These are phyloP conservation scores for Onygenales sp. DNA, from an alignment of 2,329 filamentous ascomycete species.

Conservation along the genomic window DNA sequence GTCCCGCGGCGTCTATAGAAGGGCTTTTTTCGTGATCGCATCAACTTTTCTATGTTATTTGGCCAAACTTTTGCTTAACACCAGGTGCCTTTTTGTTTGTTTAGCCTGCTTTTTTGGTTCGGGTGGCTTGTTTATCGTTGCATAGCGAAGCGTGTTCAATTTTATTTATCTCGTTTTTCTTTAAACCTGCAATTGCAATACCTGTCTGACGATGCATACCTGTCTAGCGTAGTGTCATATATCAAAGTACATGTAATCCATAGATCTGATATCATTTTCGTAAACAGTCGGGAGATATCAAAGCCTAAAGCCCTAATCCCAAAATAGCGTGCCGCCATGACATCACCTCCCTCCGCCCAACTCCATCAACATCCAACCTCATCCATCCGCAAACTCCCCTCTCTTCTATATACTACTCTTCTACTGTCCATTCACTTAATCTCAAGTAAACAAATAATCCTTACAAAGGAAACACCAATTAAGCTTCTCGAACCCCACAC, in stretches of 20 bases:
- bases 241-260: too few species aligned
- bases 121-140: neutral
- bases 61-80: neutral
- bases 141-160: conserved; percentile 2
- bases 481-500: neutral
- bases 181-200: too few species aligned
- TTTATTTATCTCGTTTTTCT: neutral
- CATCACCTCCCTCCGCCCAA: neutral
- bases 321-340: neutral
- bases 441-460: too few species aligned
- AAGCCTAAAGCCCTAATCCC: neutral
- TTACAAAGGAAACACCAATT: too few species aligned
- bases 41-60: neutral
- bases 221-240: too few species aligned
- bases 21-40: neutral
- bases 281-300: too few species aligned
- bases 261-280: too few species aligned
- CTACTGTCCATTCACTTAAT: too few species aligned
- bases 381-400: too few species aligned
- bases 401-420: too few species aligned
- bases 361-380: too few species aligned
- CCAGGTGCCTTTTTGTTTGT: neutral
- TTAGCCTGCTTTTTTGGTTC: neutral
- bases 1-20: neutral
- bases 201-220: too few species aligned